Conservation (phyloP, 2,329 filamentous ascomycete species). For the Botrytis aclada region DNA sequence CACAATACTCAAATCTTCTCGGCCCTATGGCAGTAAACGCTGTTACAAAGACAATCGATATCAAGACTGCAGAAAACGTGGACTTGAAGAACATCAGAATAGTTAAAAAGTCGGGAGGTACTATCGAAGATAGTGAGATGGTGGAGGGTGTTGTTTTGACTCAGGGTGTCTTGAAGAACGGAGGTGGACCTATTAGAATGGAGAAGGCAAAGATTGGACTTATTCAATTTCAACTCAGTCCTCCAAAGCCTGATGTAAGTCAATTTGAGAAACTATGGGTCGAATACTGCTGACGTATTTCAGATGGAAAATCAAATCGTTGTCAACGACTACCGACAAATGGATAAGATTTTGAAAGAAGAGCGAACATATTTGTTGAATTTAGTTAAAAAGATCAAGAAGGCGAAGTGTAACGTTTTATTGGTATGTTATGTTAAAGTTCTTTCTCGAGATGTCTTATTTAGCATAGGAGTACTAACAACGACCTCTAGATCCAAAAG, state of each 20-base stretch:
- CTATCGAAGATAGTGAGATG: constrained; percentile 97
- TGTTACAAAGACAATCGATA: constrained; percentile 91
- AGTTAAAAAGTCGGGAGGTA: constrained; percentile 95
- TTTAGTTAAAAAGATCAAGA: constrained; percentile 99
- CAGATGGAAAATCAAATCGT: constrained; percentile 99
- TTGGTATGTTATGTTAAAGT: constrained; percentile 12
- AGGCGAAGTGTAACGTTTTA: constrained; percentile 94
- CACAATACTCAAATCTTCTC: constrained; percentile 90
- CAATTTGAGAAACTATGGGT: background rate
- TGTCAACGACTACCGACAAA: constrained; percentile 98
- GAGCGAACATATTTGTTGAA: constrained; percentile 97
- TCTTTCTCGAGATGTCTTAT: background rate
- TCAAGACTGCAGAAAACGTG: constrained; percentile 93
- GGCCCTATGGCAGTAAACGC: constrained; percentile 98
- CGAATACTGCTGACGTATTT: constrained; percentile 25
- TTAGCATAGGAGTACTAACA: background rate
- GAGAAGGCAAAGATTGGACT: constrained; percentile 97
- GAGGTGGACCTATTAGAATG: constrained; percentile 84
- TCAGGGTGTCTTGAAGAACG: constrained; percentile 90
- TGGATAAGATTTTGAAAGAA: constrained; percentile 99
- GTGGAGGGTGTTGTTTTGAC: constrained; percentile 91
- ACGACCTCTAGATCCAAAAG: constrained; percentile 83
- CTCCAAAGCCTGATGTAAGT: constrained; percentile 89
- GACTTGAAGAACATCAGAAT: constrained; percentile 96
- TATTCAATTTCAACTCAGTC: constrained; percentile 98